Conservation (phyloP, 140 eudicot species). For the Flaveria floridana region DNA sequence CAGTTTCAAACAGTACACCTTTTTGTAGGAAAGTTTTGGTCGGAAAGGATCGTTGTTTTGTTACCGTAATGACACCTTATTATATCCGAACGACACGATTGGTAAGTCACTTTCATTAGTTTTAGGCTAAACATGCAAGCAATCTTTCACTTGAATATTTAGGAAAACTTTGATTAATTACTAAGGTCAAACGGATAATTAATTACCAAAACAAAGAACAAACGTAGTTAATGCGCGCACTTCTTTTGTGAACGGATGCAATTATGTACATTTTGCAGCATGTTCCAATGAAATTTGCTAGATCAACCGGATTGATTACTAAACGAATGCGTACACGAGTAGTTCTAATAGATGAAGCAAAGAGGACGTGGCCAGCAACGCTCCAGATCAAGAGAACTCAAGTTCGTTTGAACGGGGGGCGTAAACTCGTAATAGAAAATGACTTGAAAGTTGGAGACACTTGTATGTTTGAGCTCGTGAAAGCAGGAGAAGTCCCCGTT, state of each 20-base stretch:
- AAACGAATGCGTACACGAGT: not conserved
- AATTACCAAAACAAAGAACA: not conserved
- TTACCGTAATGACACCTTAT: constrained; percentile 1
- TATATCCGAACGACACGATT: constrained; percentile 5
- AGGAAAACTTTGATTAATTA: not conserved
- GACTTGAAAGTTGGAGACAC: constrained; percentile 17
- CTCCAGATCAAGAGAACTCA: not conserved
- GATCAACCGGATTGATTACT: constrained; percentile 27
- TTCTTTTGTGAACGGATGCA: not conserved
- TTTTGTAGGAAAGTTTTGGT: not conserved
- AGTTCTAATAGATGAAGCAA: constrained; percentile 26
- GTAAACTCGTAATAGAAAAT: constrained; percentile 10
- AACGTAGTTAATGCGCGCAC: not conserved
- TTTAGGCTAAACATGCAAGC: not conserved
- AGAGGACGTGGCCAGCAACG: constrained; percentile 24
- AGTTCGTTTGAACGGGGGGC: not conserved
- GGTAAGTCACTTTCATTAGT: constrained; percentile 25
- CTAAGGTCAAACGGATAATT: not conserved
- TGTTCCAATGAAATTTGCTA: constrained; percentile 31
- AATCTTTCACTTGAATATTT: not conserved
- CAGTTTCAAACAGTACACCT: no score
- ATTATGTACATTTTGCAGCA: constrained; percentile 22
- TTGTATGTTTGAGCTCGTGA: constrained; percentile 27
- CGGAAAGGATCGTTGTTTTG: constrained; percentile 4
- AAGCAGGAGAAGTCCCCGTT: constrained; percentile 25